Conservation (phyloP, 768 basidiomycete species). For the Terana coerulea region DNA sequence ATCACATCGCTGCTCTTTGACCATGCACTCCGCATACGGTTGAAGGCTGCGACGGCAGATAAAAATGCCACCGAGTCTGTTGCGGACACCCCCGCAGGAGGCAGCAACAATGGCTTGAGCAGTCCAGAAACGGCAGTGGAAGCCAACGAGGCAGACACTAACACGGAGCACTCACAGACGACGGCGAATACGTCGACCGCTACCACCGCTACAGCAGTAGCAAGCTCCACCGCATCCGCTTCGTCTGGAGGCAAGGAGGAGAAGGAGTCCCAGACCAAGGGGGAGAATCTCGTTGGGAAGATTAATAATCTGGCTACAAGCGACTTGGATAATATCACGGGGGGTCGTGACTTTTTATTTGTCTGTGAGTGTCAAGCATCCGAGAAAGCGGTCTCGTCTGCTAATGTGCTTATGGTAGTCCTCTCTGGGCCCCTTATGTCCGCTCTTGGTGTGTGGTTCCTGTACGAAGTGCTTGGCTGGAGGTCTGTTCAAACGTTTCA, state of each 20-base stretch:
- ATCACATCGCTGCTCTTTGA: constrained; percentile 9
- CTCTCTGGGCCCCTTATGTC: constrained; percentile 2
- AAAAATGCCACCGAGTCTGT: not conserved
- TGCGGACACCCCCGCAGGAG: not conserved
- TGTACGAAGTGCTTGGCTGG: constrained; percentile 25
- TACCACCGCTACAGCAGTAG: not conserved
- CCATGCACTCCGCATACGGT: constrained; percentile 5
- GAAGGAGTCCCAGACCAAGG: not conserved
- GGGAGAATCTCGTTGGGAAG: constrained; percentile 57
- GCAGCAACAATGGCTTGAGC: not conserved
- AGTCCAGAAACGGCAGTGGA: not conserved
- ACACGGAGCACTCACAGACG: not conserved
- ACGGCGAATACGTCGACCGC: constrained; percentile 8
- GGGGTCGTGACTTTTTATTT: constrained; percentile 11
- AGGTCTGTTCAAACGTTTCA: constrained; percentile 15
- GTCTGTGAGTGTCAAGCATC: constrained; percentile 21
- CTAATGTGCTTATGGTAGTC: constrained; percentile 5
- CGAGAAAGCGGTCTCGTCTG: not conserved
- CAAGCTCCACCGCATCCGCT: not conserved
- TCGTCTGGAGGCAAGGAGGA: constrained; percentile 23
- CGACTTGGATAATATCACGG: constrained; percentile 15
- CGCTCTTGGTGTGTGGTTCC: constrained; percentile 18
- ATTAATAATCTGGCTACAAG: constrained; percentile 69
- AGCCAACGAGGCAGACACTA: not conserved
- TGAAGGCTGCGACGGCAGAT: not conserved